Evolutionary conservation across 208 protist genomes (phyloP), one percentile per base, ranked within the genome.

Genomic region (Acanthamoeba healyi): DNA sequence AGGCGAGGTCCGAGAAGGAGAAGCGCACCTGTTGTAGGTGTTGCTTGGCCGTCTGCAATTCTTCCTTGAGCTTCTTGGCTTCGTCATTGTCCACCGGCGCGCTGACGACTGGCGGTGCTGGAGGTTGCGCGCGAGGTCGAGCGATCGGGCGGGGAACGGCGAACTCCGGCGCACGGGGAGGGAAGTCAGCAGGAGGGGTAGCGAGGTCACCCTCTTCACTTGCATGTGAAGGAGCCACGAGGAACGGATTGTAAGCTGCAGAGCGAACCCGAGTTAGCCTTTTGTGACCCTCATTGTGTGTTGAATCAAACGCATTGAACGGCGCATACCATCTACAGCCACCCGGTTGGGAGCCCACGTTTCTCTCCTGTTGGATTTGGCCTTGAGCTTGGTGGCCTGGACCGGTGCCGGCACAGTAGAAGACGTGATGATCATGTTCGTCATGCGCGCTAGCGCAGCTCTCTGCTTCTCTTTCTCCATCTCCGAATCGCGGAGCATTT

Each of bases 261-360:
- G n/a, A n/a, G n/a, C n/a, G n/a, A n/a, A n/a, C n/a, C n/a, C n/a
- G n/a, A n/a, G n/a, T n/a, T n/a, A n/a, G n/a, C n/a, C n/a, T n/a
- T n/a, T n/a, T n/a, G n/a, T n/a, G n/a, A n/a, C n/a, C n/a, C n/a
- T n/a, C n/a, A n/a, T n/a, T n/a, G n/a, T n/a, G n/a, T n/a, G n/a
- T n/a, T n/a, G n/a, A n/a, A n/a, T n/a, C n/a, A n/a, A n/a, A n/a
- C n/a, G n/a, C 12, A 77, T 77, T 77, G 15, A 26, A 26, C 32
- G 10, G 34, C 26, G 34, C 77, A 29, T 67, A 67, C 61, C 0
- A 67, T 67, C 77, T 7, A 24, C 77, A 4, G 14, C 26, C 0
- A 54, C 86, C 49, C 86, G 56, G 22, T 74, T 92, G 36, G 86
- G 86, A 26, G 86, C 86, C 86, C 86, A 92, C 42, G 86, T 92